A percentile compares a stretch with the other conserved stretches of the same genome.
Evolutionary conservation across 257 asterid species (phyloP).

Genomic region (Capsicum chinense): DNA sequence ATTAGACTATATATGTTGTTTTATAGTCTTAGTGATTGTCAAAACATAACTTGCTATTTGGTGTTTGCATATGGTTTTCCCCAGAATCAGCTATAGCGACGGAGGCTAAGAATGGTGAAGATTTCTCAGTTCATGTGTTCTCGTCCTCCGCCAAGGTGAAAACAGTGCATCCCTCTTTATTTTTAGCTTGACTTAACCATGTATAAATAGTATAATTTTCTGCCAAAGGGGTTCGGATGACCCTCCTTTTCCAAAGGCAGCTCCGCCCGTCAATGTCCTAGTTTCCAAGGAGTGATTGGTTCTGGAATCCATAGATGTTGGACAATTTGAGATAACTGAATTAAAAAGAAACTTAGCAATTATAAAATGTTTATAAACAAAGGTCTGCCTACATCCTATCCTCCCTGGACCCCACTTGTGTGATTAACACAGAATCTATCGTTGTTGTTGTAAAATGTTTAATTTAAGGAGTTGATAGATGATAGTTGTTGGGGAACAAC

Average conservation of each 20-base stretch:
- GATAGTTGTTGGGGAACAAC: no score
- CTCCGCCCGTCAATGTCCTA: background rate
- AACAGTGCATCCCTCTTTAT: background rate
- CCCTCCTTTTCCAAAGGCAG: no score
- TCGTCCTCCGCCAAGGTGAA: constrained; percentile 74
- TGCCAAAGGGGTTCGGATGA: no score
- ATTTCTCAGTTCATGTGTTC: constrained; percentile 61
- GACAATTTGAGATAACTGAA: background rate
- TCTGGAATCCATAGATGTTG: background rate
- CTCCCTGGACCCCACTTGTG: no score
- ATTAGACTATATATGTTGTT: no score
- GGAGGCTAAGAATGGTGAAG: constrained; percentile 49
- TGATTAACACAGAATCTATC: no score
- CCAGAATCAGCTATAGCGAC: constrained; percentile 37
- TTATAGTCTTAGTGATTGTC: background rate
- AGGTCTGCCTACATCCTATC: no score
- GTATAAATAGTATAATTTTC: no score
- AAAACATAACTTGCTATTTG: constrained; percentile 1
- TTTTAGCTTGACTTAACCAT: background rate
- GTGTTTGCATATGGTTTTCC: background rate
- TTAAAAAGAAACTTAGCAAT: background rate
- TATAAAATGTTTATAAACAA: background rate
- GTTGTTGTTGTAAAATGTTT: no score
- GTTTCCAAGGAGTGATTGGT: background rate
- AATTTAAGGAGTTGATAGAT: background rate